A percentile compares a stretch with the other conserved stretches of the same genome.
Evolutionary conservation across 2,329 filamentous ascomycete species (phyloP).

Genomic region (Ophiocordyceps camponoti-floridani): DNA sequence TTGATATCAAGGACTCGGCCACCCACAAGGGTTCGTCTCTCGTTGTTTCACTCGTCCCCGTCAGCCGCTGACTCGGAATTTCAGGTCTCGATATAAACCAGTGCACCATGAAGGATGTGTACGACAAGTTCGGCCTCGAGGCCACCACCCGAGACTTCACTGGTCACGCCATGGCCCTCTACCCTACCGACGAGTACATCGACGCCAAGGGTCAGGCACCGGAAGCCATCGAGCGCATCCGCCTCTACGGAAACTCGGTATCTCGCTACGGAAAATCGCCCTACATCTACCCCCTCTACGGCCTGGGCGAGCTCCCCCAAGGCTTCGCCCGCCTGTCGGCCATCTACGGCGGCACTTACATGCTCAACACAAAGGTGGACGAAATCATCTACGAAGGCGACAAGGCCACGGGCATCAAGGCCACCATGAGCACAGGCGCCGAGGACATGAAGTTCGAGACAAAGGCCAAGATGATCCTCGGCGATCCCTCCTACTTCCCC

Average conservation of each 20-base stretch:
- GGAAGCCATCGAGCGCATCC: constrained; percentile 80
- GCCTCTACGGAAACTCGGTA: constrained; percentile 94
- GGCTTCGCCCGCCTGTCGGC: constrained; percentile 93
- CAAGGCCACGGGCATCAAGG: constrained; percentile 91
- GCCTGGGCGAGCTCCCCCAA: constrained; percentile 89
- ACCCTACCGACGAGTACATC: constrained; percentile 79
- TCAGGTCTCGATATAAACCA: constrained; percentile 61
- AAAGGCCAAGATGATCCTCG: constrained; percentile 88
- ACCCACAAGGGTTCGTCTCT: constrained; percentile 73
- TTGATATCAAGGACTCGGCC: constrained; percentile 61
- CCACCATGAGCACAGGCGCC: constrained; percentile 70
- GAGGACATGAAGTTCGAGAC: constrained; percentile 93
- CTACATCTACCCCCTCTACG: constrained; percentile 98
- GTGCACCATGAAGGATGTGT: constrained; percentile 94
- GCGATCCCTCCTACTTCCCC: constrained; percentile 93
- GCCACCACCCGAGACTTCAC: constrained; percentile 82
- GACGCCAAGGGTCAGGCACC: constrained; percentile 52
- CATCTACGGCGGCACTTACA: constrained; percentile 98
- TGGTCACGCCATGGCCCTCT: constrained; percentile 95
- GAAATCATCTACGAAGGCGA: constrained; percentile 71
- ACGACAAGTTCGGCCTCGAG: constrained; percentile 94
- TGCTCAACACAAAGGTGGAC: constrained; percentile 91
- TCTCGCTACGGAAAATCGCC: constrained; percentile 95
- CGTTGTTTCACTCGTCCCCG: background rate
- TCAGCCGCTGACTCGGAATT: constrained; percentile 5